phyloP scores from a whole-genome alignment of 164 flowering plant species.

The Aristolochia fimbriata region DNA sequence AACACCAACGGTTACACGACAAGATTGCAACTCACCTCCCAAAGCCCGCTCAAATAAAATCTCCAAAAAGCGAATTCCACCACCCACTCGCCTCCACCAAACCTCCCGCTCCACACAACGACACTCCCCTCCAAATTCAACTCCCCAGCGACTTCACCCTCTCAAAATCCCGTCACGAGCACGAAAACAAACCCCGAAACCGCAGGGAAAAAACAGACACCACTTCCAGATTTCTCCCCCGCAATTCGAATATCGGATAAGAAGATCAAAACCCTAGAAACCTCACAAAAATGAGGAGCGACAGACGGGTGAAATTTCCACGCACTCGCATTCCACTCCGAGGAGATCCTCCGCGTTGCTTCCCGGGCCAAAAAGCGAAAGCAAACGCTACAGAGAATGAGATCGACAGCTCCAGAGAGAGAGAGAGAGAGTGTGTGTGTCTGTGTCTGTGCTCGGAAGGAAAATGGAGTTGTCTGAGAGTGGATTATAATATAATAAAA shows the following conservation, averaged over 20 bases:
- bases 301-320: not conserved
- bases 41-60: too few species aligned
- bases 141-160: too few species aligned
- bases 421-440: not conserved
- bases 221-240: not conserved
- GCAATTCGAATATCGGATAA: slow-evolving; percentile 2
- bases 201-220: too few species aligned
- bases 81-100: too few species aligned
- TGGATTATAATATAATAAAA: slow-evolving; percentile 3
- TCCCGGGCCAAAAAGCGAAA: slow-evolving; percentile 1
- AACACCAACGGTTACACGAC: too few species aligned
- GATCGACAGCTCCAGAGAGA: slow-evolving; percentile 2
- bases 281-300: not conserved
- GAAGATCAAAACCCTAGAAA: slow-evolving; percentile 13
- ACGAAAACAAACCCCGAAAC: too few species aligned
- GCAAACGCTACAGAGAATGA: not conserved
- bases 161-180: too few species aligned
- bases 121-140: too few species aligned
- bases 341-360: slow-evolving; percentile 5
- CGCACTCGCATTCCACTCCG: not conserved
- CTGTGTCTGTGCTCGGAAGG: slow-evolving; percentile 6
- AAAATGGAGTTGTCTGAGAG: slow-evolving; percentile 16
- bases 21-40: too few species aligned
- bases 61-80: too few species aligned
- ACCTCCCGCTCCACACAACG: too few species aligned